A percentile compares a stretch with the other conserved stretches of the same genome.
These are phyloP conservation scores for Zymoseptoria brevis DNA, from an alignment of 2,329 filamentous ascomycete genomes.

Conservation along the genomic window DNA sequence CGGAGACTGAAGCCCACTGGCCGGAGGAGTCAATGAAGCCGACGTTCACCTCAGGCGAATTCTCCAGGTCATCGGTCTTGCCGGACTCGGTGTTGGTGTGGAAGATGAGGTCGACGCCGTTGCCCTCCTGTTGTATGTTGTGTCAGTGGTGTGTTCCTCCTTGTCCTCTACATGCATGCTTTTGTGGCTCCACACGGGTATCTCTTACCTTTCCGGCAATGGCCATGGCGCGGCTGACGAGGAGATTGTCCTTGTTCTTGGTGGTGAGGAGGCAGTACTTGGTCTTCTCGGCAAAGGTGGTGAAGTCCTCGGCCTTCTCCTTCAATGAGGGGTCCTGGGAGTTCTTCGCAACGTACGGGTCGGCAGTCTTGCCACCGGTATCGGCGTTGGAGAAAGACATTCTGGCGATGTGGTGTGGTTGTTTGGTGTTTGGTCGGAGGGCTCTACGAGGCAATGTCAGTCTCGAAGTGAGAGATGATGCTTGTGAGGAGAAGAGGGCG, in stretches of 20 bases:
- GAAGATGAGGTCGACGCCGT: constrained; percentile 76
- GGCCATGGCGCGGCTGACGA: constrained; percentile 81
- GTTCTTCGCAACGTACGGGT: constrained; percentile 76
- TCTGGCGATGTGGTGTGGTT: constrained; percentile 10
- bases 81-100: constrained; percentile 85
- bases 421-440: background rate
- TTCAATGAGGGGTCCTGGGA: constrained; percentile 61
- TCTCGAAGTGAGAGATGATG: background rate
- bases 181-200: background rate
- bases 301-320: constrained; percentile 68
- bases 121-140: constrained; percentile 52
- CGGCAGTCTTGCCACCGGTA: constrained; percentile 56
- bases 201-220: constrained; percentile 61
- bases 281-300: constrained; percentile 59
- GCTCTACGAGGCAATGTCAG: background rate
- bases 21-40: constrained; percentile 63
- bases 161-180: constrained; percentile 9
- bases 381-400: constrained; percentile 51
- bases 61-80: constrained; percentile 73
- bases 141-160: background rate
- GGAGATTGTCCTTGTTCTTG: constrained; percentile 47
- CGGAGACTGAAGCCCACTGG: constrained; percentile 83
- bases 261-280: constrained; percentile 93
- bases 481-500: background rate
- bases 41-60: constrained; percentile 69